Conservation (phyloP, 345 rosid species). For the Dimocarpus longan region DNA sequence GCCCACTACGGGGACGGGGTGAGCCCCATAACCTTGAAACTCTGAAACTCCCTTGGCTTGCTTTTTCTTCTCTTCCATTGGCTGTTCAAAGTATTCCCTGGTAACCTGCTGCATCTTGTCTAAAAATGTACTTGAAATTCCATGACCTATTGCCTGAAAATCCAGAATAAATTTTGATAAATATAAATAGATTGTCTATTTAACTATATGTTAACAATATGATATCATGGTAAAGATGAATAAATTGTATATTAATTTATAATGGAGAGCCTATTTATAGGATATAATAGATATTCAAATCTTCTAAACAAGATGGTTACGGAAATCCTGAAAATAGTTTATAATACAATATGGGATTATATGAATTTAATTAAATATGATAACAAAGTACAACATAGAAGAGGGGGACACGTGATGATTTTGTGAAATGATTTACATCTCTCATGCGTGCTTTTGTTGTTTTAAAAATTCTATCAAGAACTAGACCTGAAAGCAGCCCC, state of each 20-base stretch:
- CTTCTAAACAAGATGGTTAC: too few relatives aligned
- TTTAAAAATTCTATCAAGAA: too few relatives aligned
- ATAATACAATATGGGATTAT: too few relatives aligned
- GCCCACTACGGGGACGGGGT: conserved; percentile 46
- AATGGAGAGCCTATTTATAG: too few relatives aligned
- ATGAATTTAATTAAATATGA: too few relatives aligned
- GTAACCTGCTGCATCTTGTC: conserved; percentile 34
- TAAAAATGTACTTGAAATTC: conserved; percentile 40
- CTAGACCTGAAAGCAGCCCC: conserved; percentile 62
- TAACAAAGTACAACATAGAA: neutral
- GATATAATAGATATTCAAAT: too few relatives aligned
- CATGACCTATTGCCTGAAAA: conserved; percentile 56
- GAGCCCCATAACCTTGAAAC: conserved; percentile 60
- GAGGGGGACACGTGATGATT: neutral
- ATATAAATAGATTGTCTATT: too few relatives aligned
- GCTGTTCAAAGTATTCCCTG: conserved; percentile 45
- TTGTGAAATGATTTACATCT: neutral
- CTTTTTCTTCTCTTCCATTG: conserved; percentile 52
- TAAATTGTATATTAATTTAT: too few relatives aligned
- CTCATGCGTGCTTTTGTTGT: neutral
- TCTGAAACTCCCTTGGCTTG: conserved; percentile 41
- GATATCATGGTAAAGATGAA: too few relatives aligned
- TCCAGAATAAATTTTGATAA: neutral
- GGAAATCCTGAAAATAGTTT: too few relatives aligned
- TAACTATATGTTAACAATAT: too few relatives aligned